Conservation (phyloP, 495 filamentous ascomycete species). For the Daldinia loculata region DNA sequence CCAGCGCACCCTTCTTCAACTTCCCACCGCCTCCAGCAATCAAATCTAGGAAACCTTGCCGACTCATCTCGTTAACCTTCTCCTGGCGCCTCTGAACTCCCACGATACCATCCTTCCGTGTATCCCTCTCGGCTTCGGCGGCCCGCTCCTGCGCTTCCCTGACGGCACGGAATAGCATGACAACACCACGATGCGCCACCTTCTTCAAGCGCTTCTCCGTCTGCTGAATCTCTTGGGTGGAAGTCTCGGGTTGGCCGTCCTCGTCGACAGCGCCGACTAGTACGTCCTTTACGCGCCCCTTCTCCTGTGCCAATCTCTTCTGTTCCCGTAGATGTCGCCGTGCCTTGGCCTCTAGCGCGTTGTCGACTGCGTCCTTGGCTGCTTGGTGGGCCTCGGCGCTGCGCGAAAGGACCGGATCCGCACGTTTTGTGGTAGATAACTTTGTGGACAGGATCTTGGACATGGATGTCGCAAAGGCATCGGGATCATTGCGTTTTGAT, state of each 20-base stretch:
- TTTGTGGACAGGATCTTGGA: constrained; percentile 89
- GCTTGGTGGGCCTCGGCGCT: constrained; percentile 72
- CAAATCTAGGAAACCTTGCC: constrained; percentile 92
- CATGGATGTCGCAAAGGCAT: constrained; percentile 89
- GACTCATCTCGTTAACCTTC: constrained; percentile 91
- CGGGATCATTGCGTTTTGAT: constrained; percentile 87
- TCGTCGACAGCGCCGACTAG: constrained; percentile 61
- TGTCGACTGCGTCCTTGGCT: constrained; percentile 70
- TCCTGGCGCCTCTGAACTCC: constrained; percentile 78
- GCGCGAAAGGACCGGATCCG: constrained; percentile 89
- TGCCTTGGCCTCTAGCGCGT: constrained; percentile 81
- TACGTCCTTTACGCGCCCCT: constrained; percentile 86
- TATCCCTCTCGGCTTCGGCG: constrained; percentile 73
- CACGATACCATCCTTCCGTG: constrained; percentile 75
- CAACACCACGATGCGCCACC: constrained; percentile 88
- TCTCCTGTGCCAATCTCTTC: constrained; percentile 81
- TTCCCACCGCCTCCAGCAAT: constrained; percentile 72
- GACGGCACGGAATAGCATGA: constrained; percentile 96
- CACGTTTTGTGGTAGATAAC: constrained; percentile 77
- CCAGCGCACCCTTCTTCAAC: constrained; percentile 58
- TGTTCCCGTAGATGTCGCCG: constrained; percentile 80
- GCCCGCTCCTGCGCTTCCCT: constrained; percentile 88
- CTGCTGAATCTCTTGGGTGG: constrained; percentile 69
- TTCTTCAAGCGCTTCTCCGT: constrained; percentile 83
- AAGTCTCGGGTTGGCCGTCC: constrained; percentile 53